Evolutionary conservation across 176 grass and related monocot genomes (phyloP), one percentile per base, ranked within the genome.

Genomic region (Bromus sterilis): DNA sequence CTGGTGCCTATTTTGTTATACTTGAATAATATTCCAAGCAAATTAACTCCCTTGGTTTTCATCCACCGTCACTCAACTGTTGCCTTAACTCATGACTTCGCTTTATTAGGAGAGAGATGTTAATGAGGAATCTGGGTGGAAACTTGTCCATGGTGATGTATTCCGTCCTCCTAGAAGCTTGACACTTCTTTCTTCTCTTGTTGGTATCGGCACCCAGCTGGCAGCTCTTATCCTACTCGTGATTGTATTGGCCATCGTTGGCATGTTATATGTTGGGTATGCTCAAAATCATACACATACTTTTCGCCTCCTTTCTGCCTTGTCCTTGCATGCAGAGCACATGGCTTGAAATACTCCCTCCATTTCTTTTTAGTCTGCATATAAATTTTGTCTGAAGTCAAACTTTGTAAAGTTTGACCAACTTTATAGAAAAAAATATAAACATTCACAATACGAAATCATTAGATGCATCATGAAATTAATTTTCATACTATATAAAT

Each of bases 81-180:
- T 80, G 18, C 20, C 79, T 83, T 5, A 80, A 75, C 25, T 44
- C 43, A 69, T 57, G 49, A 57, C 76, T 30, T 78, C 73, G 42
- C 58, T 61, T 58, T 78, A 35, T 76, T 71, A 98, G 95, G 95
- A 98, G 78, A 92, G 95, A 83, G 95, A 98, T 87, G 90, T 93
- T 71, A 98, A 82, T 81, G 95, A 98, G 82, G 95, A 98, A 89
- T 98, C 95, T 69, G 95, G 95, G 76, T 98, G 95, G 95, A 98
- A 98, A 81, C 88, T 94, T 81, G 92, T 98, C 56, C 92, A 98
- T 80, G 95, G 95, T 70, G 95, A 98, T 91, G 92, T 98, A 80
- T 98, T 98, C 85, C 92, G 92, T 18, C 88, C 95, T 62, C 86
- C 95, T 69, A 59, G 72, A 76, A 91, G 82, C 74, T 88, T 95